Base-by-base conservation (phyloP, 805 yeast genomes). In the Cyberlindnera petersonii region DNA sequence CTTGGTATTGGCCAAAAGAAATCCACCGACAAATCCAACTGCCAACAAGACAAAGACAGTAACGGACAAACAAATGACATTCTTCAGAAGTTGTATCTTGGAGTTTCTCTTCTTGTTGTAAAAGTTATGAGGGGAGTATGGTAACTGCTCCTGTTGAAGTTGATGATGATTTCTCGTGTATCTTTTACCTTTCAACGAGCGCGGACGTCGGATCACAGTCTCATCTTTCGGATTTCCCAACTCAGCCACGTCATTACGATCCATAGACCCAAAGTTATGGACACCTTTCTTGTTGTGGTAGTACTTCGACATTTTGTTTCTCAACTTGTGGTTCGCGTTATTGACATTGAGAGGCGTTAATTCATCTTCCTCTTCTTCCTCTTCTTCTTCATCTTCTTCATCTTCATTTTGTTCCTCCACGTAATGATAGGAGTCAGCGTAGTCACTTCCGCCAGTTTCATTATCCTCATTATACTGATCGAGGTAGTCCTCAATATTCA, bases 1-100 rank as follows among this genome's bases (percentile, higher is more conserved):
- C 50, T 86, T 87, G 15, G 87, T 81, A 1, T 95, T 80, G 0
- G 96, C 96, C 29, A 89, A 64, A 3, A 88, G 64, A 55, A 89
- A 86, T 0, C 98, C 98, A 53, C 82, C 69, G 5, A 84, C 66
- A 53, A 91, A 87, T 1, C 96, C 96, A 22, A 83, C 58, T 1
- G 79, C 65, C 9, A 86, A 60, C n/a, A 86, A 66, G 11, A 72
- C 57, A 13, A 75, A 48, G 10, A 65, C 63, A 20, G 64, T 51
- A 11, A 63, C 49, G 6, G 63, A 51, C 32, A 65, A 55, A 40
- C 63, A 64, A 21, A 67, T 37, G 27, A 60, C 58, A 33, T 59
- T 60, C 30, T 58, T 61, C n/a, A 67, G 37, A 16, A 51, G 56
- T 14, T 58, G 58, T 50, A 66, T 52, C 23, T 54, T 58, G 3